Percentiles rank a stretch among this genome's conserved stretches.
Conservation (phyloP, 257 asterid species). For the Gynochthodes officinalis region DNA sequence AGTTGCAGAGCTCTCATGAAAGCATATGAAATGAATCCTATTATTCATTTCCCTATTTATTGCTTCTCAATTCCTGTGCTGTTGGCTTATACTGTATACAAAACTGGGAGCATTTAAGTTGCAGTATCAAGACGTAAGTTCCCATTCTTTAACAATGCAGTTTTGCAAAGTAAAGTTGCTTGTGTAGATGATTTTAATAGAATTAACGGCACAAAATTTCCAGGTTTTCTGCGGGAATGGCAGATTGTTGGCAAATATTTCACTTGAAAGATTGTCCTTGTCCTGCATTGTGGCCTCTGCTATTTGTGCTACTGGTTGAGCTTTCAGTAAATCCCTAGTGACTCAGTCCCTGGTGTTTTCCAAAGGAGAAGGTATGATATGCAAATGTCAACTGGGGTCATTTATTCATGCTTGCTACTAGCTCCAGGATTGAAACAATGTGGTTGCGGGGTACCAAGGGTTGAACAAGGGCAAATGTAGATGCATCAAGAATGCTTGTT, state of each 20-base stretch:
- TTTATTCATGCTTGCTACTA: neutral
- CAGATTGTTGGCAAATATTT: neutral
- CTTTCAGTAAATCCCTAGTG: neutral
- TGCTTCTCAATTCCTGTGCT: conserved; percentile 58
- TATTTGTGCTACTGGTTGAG: neutral
- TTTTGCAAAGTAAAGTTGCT: neutral
- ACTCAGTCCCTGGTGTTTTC: neutral
- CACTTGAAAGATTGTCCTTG: neutral
- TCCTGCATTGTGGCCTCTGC: neutral
- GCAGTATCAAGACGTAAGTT: conserved; percentile 18
- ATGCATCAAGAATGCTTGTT: neutral
- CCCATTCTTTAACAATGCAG: neutral
- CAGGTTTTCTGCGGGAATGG: neutral
- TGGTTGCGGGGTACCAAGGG: neutral
- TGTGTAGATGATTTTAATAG: neutral
- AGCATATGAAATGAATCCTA: conserved; percentile 86
- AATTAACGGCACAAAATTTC: neutral
- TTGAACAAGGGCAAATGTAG: neutral
- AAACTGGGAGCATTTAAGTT: conserved; percentile 39
- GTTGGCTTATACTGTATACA: conserved; percentile 62
- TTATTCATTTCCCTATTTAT: conserved; percentile 70
- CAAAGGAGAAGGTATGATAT: neutral
- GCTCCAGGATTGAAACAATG: neutral
- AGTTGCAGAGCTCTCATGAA: conserved; percentile 59
- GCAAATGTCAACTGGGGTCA: neutral